Evolutionary conservation across 305 asterid genomes (phyloP), one percentile per base, ranked within the genome.

Genomic region (Solanum hybrid): DNA sequence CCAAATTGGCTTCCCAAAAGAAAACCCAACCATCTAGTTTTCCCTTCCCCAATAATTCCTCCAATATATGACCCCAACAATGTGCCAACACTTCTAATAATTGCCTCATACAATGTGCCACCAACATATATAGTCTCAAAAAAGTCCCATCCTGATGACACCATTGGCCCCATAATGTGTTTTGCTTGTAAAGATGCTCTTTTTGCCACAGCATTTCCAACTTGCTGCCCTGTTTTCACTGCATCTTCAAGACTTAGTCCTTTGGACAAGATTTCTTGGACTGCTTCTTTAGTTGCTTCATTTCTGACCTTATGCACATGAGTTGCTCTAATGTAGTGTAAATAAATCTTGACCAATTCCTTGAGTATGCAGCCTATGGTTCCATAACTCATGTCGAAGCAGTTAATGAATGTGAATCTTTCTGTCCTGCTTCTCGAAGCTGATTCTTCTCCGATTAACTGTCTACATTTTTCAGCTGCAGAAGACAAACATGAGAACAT

Each of bases 1-100:
- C 98, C 98, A 39, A 94, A 33, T 16, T 94, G 97, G 69, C 98
- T 94, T 40, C 98, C 97, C 34, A 89, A 87, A 33, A 94, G 93
- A 88, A 93, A 93, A 12, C 97, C 96, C 29, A 95, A 36, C 96
- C 96, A 93, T 84, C 94, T 93, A 75, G 87, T 89, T 51, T 87
- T 93, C 87, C 94, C 94, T 87, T 95, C 97, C 51, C 96, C 94
- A n/a, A 81, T 77, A 11, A 95, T 37, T 5, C 97, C 97, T 16
- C 95, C 96, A 5, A 39, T 83, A 78, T 92, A 95, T 0, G 95
- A 90, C 24, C 96, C 97, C 11, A 92, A 11, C 51, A 95, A 91
- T 16, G 93, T 92, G 46, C 96, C 95, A 5, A 35, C 14, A 35
- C 93, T 36, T 4, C 95, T 92, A 5, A 89, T 91, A 11, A 91